Conservation (phyloP, 2,329 filamentous ascomycete genomes). For the Alternaria tenuissima region DNA sequence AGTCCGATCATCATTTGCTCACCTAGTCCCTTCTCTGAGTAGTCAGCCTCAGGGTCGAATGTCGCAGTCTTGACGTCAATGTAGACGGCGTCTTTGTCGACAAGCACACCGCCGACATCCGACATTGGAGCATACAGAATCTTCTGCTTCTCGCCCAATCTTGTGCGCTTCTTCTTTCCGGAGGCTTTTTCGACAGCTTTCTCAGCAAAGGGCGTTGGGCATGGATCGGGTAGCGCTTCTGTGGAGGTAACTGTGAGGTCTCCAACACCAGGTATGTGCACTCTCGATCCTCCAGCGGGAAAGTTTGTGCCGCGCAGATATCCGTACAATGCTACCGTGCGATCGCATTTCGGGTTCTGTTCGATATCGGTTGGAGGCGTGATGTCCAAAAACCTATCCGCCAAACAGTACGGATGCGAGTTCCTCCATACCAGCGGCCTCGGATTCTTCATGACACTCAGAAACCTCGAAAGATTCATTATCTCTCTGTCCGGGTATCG, state of each 20-base stretch:
- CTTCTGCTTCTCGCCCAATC: constrained; percentile 96
- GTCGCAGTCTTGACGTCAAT: constrained; percentile 76
- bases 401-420: constrained; percentile 90
- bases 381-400: constrained; percentile 93
- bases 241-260: constrained; percentile 85
- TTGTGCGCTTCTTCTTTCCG: constrained; percentile 80
- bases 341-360: constrained; percentile 86
- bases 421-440: constrained; percentile 96
- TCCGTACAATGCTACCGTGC: constrained; percentile 88
- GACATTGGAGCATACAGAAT: constrained; percentile 97
- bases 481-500: constrained; percentile 96
- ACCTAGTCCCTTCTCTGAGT: constrained; percentile 83
- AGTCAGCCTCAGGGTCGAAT: constrained; percentile 71
- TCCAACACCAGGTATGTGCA: constrained; percentile 92
- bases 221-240: constrained; percentile 90
- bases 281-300: constrained; percentile 79
- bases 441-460: constrained; percentile 99
- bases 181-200: constrained; percentile 84
- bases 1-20: constrained; percentile 93
- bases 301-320: constrained; percentile 97
- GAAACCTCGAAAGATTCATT: constrained; percentile 91
- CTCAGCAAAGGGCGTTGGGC: constrained; percentile 90
- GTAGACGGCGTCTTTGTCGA: constrained; percentile 97
- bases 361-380: constrained; percentile 94
- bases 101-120: constrained; percentile 92